phyloP scores from a whole-genome alignment of 805 yeast genomes.

The Ogataea henricii region DNA sequence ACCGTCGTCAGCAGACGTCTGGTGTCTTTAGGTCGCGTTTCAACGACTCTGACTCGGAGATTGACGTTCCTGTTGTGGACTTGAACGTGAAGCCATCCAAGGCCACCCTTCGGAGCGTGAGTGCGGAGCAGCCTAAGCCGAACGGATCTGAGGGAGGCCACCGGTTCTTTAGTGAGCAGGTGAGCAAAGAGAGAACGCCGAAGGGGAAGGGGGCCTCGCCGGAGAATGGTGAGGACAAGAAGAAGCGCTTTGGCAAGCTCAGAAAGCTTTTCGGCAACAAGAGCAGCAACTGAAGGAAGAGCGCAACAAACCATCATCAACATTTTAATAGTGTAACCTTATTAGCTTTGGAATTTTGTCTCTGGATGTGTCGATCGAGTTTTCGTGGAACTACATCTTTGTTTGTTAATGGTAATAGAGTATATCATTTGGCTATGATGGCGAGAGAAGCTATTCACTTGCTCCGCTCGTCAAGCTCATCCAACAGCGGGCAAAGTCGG shows the following conservation, averaged over 20 bases:
- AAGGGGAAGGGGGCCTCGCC: neutral
- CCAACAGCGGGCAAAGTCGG: too few species aligned
- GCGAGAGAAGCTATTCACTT: too few species aligned
- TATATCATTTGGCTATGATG: too few species aligned
- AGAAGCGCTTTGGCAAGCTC: slow-evolving; percentile 36
- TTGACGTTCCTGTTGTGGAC: slow-evolving; percentile 18
- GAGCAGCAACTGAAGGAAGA: neutral
- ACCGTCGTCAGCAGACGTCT: slow-evolving; percentile 4
- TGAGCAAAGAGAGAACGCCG: slow-evolving; percentile 4
- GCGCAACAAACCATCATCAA: neutral
- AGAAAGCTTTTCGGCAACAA: slow-evolving; percentile 37
- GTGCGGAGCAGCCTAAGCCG: slow-evolving; percentile 20
- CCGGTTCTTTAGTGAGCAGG: slow-evolving; percentile 33
- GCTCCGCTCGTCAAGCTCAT: too few species aligned
- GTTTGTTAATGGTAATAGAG: too few species aligned
- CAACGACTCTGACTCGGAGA: slow-evolving; percentile 62
- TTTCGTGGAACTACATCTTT: too few species aligned
- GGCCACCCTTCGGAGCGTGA: slow-evolving; percentile 30
- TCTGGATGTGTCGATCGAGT: too few species aligned
- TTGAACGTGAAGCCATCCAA: slow-evolving; percentile 20
- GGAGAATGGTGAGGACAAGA: slow-evolving; percentile 27
- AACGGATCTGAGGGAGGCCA: slow-evolving; percentile 9
- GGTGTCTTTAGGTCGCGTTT: slow-evolving; percentile 52
- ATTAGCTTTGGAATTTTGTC: too few species aligned
- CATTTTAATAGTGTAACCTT: too few species aligned